These are phyloP conservation scores for Cryptosporidium muris DNA, from an alignment of 169 alveolate genomes.

Conservation along the genomic window DNA sequence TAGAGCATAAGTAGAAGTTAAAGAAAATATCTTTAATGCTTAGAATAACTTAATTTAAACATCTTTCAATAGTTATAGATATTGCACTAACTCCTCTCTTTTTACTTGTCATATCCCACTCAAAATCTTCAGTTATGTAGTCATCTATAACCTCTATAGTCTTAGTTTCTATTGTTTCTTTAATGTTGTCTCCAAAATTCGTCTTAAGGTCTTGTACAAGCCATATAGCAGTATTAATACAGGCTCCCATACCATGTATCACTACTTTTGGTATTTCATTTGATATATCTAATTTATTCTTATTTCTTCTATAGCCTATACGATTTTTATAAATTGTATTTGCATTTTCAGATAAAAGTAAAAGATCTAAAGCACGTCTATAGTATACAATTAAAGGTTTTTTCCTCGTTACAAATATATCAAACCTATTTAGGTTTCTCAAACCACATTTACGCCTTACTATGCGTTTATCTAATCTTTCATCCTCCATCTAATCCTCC, in stretches of 20 bases:
- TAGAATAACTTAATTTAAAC: neutral
- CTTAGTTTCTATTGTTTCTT: slow-evolving; percentile 23
- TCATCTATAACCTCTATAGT: slow-evolving; percentile 46
- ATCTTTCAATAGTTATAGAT: slow-evolving; percentile 7
- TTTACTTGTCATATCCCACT: slow-evolving; percentile 22
- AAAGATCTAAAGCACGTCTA: slow-evolving; percentile 36
- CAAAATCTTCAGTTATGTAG: slow-evolving; percentile 39
- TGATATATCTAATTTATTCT: neutral
- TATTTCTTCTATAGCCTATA: slow-evolving; percentile 44
- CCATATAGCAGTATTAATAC: slow-evolving; percentile 67
- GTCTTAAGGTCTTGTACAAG: slow-evolving; percentile 60
- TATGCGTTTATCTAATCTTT: neutral
- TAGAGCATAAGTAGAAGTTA: neutral
- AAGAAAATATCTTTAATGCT: neutral
- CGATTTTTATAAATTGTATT: slow-evolving; percentile 44
- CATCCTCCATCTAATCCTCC: neutral
- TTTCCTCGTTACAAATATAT: slow-evolving; percentile 58
- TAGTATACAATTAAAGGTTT: slow-evolving; percentile 53
- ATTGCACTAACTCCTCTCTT: slow-evolving; percentile 45
- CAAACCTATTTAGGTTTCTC: neutral
- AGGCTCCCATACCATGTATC: slow-evolving; percentile 66
- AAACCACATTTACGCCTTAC: slow-evolving; percentile 10
- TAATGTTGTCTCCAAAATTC: slow-evolving; percentile 36
- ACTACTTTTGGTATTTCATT: neutral
- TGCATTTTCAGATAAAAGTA: slow-evolving; percentile 4